These are phyloP conservation scores for Heteromeles arbutifolia DNA, from an alignment of 306 rosid species.

Conservation along the genomic window DNA sequence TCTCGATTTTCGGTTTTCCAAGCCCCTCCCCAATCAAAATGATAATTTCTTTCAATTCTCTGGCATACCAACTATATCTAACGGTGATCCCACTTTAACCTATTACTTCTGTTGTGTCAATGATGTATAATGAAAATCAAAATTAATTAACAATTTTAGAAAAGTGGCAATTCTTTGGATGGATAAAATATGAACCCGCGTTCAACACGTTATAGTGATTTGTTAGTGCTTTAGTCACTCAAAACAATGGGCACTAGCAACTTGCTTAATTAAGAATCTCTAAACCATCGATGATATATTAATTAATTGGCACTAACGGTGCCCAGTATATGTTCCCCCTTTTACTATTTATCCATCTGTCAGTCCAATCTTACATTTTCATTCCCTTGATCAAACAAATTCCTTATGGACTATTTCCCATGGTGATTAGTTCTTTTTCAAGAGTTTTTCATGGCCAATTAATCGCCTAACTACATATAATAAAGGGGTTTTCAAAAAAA, in stretches of 20 bases:
- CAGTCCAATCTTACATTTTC: neutral
- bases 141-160: neutral
- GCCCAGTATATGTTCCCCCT: neutral
- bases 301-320: slow-evolving; percentile 1
- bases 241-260: neutral
- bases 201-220: neutral
- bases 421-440: neutral
- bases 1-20: too few species aligned
- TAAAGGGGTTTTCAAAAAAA: too few species aligned
- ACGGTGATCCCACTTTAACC: neutral
- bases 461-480: neutral
- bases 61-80: too few species aligned
- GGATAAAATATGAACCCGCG: neutral
- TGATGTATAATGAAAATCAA: neutral
- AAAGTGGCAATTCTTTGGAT: neutral
- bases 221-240: slow-evolving; percentile 18
- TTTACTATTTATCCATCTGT: neutral
- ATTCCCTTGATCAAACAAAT: neutral
- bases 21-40: too few species aligned
- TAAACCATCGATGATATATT: neutral
- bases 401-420: neutral
- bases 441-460: neutral
- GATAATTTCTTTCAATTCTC: too few species aligned
- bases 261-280: slow-evolving; percentile 20
- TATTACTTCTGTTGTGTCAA: too few species aligned